A percentile compares a stretch with the other conserved stretches of the same genome.
Conservation (phyloP, 2,329 filamentous ascomycete species). For the Calonectria montana region DNA sequence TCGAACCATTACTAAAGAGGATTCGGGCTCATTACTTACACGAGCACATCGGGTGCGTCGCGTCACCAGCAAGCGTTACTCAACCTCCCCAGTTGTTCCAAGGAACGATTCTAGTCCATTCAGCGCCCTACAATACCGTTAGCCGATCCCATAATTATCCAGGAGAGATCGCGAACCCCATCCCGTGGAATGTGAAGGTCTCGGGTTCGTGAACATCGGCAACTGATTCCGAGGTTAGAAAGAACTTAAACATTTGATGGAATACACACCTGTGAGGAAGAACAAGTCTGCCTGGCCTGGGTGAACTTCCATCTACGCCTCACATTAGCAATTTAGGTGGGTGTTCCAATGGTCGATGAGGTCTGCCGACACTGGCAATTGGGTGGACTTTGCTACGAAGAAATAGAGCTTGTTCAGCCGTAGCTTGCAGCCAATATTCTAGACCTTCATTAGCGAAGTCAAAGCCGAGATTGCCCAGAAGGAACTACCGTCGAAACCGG, state of each 20-base stretch:
- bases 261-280: background rate
- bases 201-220: background rate
- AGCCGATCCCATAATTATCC: background rate
- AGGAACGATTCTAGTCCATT: background rate
- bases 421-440: background rate
- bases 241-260: background rate
- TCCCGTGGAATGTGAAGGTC: background rate
- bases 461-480: too few species aligned
- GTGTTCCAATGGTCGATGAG: background rate
- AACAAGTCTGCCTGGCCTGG: background rate
- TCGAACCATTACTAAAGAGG: too few species aligned
- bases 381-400: background rate
- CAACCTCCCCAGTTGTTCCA: conserved; percentile 2
- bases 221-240: background rate
- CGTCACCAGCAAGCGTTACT: background rate
- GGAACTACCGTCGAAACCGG: background rate
- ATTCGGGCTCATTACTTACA: background rate
- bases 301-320: background rate
- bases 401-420: background rate
- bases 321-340: background rate
- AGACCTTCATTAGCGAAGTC: background rate
- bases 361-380: background rate
- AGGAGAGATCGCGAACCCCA: background rate
- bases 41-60: background rate
- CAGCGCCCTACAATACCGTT: background rate